Evolutionary conservation across 495 filamentous ascomycete species (phyloP).

Genomic region (Podospora comata): DNA sequence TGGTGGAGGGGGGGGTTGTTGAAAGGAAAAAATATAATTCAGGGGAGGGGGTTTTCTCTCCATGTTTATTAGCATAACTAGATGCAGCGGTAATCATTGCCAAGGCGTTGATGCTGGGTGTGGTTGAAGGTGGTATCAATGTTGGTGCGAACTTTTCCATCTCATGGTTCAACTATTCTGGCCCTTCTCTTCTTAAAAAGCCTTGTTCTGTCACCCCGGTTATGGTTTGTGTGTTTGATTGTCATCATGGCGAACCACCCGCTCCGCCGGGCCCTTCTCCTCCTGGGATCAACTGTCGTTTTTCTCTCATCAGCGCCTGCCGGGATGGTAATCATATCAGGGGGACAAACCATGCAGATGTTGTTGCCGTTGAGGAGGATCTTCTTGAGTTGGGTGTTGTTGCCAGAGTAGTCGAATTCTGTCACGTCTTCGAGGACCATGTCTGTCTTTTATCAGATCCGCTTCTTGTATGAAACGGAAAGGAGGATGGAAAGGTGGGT

Average conservation of each 20-base stretch:
- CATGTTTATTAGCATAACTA: too few relatives aligned
- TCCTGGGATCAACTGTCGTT: conserved; percentile 73
- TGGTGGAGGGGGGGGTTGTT: neutral
- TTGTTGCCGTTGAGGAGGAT: conserved; percentile 98
- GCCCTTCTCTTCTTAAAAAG: too few relatives aligned
- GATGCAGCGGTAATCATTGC: too few relatives aligned
- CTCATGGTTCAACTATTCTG: neutral
- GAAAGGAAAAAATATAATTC: neutral
- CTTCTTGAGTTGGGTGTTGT: conserved; percentile 83
- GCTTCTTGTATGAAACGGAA: neutral
- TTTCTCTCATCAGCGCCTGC: neutral
- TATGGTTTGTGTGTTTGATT: neutral
- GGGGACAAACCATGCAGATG: conserved; percentile 83
- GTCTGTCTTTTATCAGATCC: conserved; percentile 34
- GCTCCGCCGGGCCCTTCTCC: conserved; percentile 67
- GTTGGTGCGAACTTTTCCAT: neutral
- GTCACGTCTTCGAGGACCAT: conserved; percentile 98
- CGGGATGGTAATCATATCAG: conserved; percentile 7
- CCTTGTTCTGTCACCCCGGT: neutral
- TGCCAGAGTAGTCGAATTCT: conserved; percentile 89
- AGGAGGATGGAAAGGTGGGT: neutral
- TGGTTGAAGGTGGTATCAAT: too few relatives aligned
- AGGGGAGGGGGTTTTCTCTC: neutral
- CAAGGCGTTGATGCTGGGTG: too few relatives aligned
- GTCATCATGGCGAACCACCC: conserved; percentile 22